A percentile compares a stretch with the other conserved stretches of the same genome.
phyloP scores from a whole-genome alignment of 345 rosid species.

The Gossypium sturtianum region DNA sequence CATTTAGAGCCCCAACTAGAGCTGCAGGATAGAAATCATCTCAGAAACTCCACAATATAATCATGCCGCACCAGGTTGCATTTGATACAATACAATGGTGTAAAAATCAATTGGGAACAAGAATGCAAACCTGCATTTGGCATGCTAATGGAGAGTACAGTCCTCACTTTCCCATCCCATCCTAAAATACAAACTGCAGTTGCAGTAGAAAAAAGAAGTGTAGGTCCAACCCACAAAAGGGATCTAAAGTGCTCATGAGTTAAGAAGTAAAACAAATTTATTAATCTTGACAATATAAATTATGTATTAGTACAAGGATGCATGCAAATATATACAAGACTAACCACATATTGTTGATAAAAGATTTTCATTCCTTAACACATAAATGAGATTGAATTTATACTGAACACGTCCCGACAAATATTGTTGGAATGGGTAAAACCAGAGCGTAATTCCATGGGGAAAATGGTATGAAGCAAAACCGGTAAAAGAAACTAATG shows the following conservation, averaged over 20 bases:
- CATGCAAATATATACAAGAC: neutral
- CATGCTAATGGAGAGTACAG: conserved; percentile 79
- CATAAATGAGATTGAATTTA: neutral
- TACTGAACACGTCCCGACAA: neutral
- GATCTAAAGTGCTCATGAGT: conserved; percentile 74
- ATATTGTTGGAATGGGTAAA: neutral
- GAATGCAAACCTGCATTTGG: conserved; percentile 71
- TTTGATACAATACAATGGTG: neutral
- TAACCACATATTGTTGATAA: neutral
- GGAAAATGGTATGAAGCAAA: neutral
- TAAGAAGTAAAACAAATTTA: conserved; percentile 39
- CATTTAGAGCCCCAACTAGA: conserved; percentile 88
- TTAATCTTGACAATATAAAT: conserved; percentile 4
- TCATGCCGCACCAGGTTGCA: conserved; percentile 7
- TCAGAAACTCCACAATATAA: conserved; percentile 18
- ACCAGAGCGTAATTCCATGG: neutral
- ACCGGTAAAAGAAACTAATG: neutral
- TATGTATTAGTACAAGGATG: conserved; percentile 5
- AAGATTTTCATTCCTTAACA: neutral
- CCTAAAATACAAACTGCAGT: conserved; percentile 82
- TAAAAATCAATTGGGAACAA: conserved; percentile 3
- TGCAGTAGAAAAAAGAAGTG: conserved; percentile 89
- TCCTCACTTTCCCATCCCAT: conserved; percentile 95
- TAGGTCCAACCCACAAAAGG: conserved; percentile 96
- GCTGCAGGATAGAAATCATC: conserved; percentile 39